These are phyloP conservation scores for Pestalotiopsis sp. DNA, from an alignment of 2,329 filamentous ascomycete species.

Conservation along the genomic window DNA sequence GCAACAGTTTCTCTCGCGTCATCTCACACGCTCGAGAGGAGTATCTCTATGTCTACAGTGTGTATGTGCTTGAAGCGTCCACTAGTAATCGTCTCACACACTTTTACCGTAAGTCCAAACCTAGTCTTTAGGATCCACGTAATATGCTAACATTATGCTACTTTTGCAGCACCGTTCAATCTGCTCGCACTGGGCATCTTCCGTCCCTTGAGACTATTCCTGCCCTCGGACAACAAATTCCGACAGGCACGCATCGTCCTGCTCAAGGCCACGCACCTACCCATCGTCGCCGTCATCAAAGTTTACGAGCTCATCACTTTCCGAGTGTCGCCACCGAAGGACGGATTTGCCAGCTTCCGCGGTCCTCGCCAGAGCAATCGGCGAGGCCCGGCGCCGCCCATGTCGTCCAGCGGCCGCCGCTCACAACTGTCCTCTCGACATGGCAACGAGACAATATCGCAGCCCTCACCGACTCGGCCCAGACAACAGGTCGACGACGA, in stretches of 20 bases:
- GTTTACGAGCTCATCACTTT: conserved; percentile 61
- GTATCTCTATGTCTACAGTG: conserved; percentile 76
- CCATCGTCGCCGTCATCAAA: conserved; percentile 70
- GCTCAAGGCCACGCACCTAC: conserved; percentile 66
- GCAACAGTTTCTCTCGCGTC: conserved; percentile 71
- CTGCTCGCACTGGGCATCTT: conserved; percentile 73
- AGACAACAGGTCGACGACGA: conserved; percentile 35
- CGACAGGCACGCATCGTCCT: conserved; percentile 63
- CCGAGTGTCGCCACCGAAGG: conserved; percentile 34
- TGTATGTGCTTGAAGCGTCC: conserved; percentile 67
- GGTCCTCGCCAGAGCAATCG: conserved; percentile 40
- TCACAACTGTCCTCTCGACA: conserved; percentile 25
- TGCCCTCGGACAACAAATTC: conserved; percentile 65
- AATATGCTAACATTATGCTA: background rate
- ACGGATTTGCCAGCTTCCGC: conserved; percentile 51
- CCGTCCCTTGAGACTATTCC: conserved; percentile 70
- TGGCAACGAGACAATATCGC: conserved; percentile 23
- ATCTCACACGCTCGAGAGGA: conserved; percentile 70
- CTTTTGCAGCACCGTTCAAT: conserved; percentile 61
- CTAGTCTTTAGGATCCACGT: background rate
- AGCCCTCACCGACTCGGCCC: conserved; percentile 21
- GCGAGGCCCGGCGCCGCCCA: conserved; percentile 23
- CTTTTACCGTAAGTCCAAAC: conserved; percentile 54
- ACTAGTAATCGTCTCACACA: conserved; percentile 71
- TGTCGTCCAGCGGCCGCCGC: conserved; percentile 22